Evolutionary conservation across 495 filamentous ascomycete genomes (phyloP).

Genomic region (Barbatosphaeria neglecta): DNA sequence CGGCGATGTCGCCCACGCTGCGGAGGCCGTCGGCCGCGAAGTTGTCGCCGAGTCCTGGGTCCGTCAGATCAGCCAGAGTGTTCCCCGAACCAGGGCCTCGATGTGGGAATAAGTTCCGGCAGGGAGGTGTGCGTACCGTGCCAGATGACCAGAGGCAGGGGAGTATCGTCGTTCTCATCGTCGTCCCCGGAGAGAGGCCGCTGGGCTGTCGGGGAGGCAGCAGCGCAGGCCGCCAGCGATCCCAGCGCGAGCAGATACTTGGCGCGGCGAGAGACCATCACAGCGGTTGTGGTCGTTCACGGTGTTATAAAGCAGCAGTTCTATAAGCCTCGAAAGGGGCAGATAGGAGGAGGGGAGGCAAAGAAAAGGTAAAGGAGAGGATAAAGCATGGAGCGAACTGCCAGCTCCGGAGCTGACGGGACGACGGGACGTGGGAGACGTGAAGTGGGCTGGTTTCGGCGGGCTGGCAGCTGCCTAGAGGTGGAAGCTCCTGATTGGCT

Average conservation of each 20-base stretch:
- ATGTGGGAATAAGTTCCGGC: not conserved
- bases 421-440: no score
- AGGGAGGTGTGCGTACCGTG: slow-evolving; percentile 48
- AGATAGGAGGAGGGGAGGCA: no score
- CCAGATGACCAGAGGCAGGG: slow-evolving; percentile 86
- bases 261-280: not conserved
- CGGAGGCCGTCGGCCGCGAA: slow-evolving; percentile 66
- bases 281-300: not conserved
- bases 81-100: no score
- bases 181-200: slow-evolving; percentile 14
- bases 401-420: not conserved
- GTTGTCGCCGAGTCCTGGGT: slow-evolving; percentile 43
- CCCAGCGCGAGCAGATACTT: slow-evolving; percentile 13
- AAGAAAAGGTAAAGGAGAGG: no score
- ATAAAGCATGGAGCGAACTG: not conserved
- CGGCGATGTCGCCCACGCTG: slow-evolving; percentile 52
- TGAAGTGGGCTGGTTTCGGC: no score
- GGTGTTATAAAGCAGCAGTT: not conserved
- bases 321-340: no score
- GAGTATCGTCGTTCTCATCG: slow-evolving; percentile 43
- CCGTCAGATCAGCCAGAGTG: not conserved
- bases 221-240: slow-evolving; percentile 13
- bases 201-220: slow-evolving; percentile 12
- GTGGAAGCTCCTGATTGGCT: no score
- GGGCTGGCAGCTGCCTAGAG: no score